Base-by-base conservation (phyloP, 176 grass and related monocot genomes). In the Paspalum vaginatum region DNA sequence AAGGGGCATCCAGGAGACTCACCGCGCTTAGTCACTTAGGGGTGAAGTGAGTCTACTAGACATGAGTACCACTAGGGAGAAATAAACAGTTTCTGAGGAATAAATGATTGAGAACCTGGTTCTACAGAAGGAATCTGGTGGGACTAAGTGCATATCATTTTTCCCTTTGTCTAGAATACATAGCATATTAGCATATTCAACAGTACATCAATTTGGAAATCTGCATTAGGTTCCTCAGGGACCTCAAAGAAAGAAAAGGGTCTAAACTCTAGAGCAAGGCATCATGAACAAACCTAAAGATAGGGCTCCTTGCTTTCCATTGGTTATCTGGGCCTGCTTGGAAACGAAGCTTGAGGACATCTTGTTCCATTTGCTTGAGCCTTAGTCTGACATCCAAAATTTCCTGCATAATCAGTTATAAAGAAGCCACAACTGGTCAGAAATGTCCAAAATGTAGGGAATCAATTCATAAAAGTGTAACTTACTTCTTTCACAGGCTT, bases 311-410 rank as follows among this genome's bases (percentile, higher is more conserved):
- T 66, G 78, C 61, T 87, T 90, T 77, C 68, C 84, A 75, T 56
- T 72, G 75, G 37, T 90, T 76, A 87, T 87, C 67, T 90, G 62
- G 7, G 17, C 64, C 62, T 90, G 85, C 81, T 85, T 85, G 12
- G 87, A n/a, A 90, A 13, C 82, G 87, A 72, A 93, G 81, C 87
- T 83, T 90, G 79, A 90, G 78, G 74, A 90, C 62, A 65, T 93
- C 50, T 43, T 82, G 56, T 82, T 90, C 87, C 71, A 87, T 53
- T 85, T 93, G 81, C 43, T 81, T 89, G 65, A 93, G 74, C 69
- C 88, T 93, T 87, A 87, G 79, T 62, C 88, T 93, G 69, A 93
- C 25, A 75, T 90, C 68, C 72, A 87, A 26, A 58, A 93, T 76
- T 79, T 93, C 91, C 91, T 93, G 82, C 74, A 90, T 85, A 42